phyloP scores from a whole-genome alignment of 345 rosid genomes.

The Moricandia moricandioides region DNA sequence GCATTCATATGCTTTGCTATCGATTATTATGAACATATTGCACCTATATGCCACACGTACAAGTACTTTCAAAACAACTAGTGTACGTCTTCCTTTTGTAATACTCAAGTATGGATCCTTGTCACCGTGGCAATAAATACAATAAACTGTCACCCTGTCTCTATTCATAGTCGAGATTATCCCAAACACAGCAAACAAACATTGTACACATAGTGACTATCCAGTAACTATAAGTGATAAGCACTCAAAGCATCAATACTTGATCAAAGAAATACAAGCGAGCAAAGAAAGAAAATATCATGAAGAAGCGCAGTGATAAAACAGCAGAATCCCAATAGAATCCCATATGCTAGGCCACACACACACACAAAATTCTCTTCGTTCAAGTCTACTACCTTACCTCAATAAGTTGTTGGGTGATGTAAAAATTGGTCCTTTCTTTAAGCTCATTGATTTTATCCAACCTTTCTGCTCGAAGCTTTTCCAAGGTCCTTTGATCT shows the following conservation, averaged over 20 bases:
- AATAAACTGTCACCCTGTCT: background rate
- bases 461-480: conserved; percentile 83
- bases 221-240: background rate
- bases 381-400: conserved; percentile 35
- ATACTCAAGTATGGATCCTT: background rate
- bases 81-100: background rate
- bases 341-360: background rate
- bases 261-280: background rate
- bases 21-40: background rate
- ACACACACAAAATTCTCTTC: background rate
- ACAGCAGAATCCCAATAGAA: background rate
- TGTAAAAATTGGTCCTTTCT: conserved; percentile 88
- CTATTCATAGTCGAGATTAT: background rate
- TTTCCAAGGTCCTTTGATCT: conserved; percentile 80
- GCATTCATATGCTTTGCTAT: background rate
- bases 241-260: background rate
- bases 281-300: background rate
- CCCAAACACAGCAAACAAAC: background rate
- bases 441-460: conserved; percentile 91
- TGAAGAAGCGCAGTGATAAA: background rate
- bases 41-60: background rate
- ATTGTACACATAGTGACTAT: background rate
- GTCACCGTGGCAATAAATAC: background rate
- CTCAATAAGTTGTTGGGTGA: conserved; percentile 94
- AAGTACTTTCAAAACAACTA: background rate